Conservation (phyloP, 768 basidiomycete species). For the Xerocomellus amylosporus region DNA sequence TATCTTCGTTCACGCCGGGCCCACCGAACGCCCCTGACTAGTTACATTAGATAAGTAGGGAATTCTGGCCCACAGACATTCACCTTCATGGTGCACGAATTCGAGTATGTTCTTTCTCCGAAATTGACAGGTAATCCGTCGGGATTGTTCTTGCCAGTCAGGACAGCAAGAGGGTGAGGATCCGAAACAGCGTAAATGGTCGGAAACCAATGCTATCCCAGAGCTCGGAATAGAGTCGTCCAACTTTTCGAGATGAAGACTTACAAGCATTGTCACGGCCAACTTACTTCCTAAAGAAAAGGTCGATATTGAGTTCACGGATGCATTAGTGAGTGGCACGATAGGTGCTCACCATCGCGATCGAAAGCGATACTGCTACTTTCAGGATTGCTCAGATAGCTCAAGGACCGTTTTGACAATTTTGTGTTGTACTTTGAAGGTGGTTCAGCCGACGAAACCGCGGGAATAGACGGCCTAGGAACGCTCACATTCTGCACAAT, state of each 20-base stretch:
- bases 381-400: conserved; percentile 56
- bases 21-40: conserved; percentile 80
- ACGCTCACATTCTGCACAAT: conserved; percentile 42
- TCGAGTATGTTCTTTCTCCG: conserved; percentile 57
- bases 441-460: conserved; percentile 26
- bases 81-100: conserved; percentile 80
- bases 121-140: conserved; percentile 49
- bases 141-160: conserved; percentile 56
- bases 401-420: conserved; percentile 40
- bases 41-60: neutral
- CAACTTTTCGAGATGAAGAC: conserved; percentile 18
- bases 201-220: conserved; percentile 58
- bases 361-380: conserved; percentile 69
- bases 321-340: conserved; percentile 1
- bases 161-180: conserved; percentile 65
- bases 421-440: conserved; percentile 44
- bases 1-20: conserved; percentile 48
- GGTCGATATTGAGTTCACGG: neutral
- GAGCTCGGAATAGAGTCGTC: neutral
- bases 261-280: conserved; percentile 65
- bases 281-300: conserved; percentile 51
- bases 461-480: conserved; percentile 3
- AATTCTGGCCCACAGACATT: neutral
- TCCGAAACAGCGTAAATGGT: conserved; percentile 69
- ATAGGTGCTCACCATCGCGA: conserved; percentile 49